phyloP scores from a whole-genome alignment of 73 alveolate species.

The Paramecium tetraurelia region DNA sequence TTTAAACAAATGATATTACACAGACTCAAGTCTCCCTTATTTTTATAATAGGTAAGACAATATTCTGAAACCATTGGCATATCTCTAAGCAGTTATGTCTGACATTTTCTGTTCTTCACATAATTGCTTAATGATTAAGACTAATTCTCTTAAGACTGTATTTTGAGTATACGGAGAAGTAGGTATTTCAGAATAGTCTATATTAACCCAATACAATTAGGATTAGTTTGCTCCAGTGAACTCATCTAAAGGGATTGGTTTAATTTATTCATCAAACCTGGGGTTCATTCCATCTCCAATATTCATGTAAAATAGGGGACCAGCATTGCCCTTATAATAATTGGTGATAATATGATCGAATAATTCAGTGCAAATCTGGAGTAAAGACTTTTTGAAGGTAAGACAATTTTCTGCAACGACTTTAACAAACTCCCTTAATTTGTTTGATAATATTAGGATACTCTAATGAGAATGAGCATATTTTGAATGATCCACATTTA shows the following conservation, averaged over 20 bases:
- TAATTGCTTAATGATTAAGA: background rate
- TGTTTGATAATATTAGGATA: background rate
- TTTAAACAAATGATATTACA: background rate
- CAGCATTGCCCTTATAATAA: background rate
- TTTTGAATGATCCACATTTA: background rate
- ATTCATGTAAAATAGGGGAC: background rate
- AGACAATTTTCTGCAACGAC: background rate
- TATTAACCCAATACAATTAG: background rate
- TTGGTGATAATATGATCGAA: background rate
- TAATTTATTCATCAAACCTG: background rate
- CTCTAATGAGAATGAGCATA: background rate
- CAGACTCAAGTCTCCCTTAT: background rate
- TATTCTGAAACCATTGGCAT: slow-evolving; percentile 7
- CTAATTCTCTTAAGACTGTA: background rate
- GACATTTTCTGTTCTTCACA: slow-evolving; percentile 2
- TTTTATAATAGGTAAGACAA: background rate
- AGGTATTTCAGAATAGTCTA: background rate
- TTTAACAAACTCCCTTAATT: background rate
- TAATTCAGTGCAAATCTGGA: background rate
- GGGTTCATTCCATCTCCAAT: background rate
- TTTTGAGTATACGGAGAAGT: background rate
- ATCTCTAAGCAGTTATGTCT: background rate
- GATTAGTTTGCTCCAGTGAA: background rate
- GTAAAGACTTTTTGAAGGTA: background rate
- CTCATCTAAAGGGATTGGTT: background rate